Evolutionary conservation across 2,329 filamentous ascomycete genomes (phyloP).

Genomic region (Verticillium tricorpus): DNA sequence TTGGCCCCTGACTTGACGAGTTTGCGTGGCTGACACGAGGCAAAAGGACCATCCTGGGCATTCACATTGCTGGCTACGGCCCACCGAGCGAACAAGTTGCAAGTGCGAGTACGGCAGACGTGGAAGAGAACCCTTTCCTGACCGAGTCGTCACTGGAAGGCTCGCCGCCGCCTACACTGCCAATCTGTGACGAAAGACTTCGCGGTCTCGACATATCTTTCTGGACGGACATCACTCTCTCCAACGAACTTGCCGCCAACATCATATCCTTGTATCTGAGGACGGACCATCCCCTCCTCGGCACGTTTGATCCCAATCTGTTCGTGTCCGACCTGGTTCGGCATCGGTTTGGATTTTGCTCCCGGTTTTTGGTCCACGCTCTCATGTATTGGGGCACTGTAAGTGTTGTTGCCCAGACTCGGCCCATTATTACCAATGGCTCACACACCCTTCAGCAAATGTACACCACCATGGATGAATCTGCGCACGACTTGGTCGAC

Average conservation of each 20-base stretch:
- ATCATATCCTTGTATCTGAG: slow-evolving; percentile 30
- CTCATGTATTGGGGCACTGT: slow-evolving; percentile 29
- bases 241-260: slow-evolving; percentile 22
- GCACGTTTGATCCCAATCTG: slow-evolving; percentile 26
- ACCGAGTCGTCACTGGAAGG: not conserved
- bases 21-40: not conserved
- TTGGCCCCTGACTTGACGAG: not conserved
- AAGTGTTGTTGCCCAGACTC: slow-evolving; percentile 12
- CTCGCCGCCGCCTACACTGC: not conserved
- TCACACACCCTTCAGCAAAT: slow-evolving; percentile 23
- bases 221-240: slow-evolving; percentile 28
- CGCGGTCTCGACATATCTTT: slow-evolving; percentile 20
- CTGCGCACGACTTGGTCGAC: slow-evolving; percentile 10
- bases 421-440: not conserved
- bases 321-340: slow-evolving; percentile 27
- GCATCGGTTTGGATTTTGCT: slow-evolving; percentile 21
- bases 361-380: slow-evolving; percentile 27
- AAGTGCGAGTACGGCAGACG: not conserved
- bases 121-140: not conserved
- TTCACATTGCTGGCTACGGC: not conserved
- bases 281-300: slow-evolving; percentile 33
- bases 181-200: slow-evolving; percentile 23
- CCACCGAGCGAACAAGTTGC: not conserved
- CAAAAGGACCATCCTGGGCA: not conserved
- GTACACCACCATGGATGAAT: slow-evolving; percentile 25